Percentiles rank a stretch among this genome's conserved stretches.
These are phyloP conservation scores for Ustilago cynodontis DNA, from an alignment of 1,284 basidiomycete species.

Conservation along the genomic window DNA sequence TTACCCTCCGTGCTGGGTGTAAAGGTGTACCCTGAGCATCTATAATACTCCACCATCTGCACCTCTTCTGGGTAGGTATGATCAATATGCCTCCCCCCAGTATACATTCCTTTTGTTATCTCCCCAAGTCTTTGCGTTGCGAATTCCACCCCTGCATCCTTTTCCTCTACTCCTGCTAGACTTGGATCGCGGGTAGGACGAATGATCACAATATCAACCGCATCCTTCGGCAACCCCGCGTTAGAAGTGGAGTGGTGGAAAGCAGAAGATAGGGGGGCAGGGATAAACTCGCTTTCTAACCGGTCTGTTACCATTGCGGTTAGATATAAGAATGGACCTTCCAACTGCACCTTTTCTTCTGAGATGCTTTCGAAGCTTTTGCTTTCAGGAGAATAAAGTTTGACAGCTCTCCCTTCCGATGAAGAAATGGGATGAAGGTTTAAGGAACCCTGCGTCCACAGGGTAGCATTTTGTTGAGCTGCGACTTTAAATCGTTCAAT, in stretches of 20 bases:
- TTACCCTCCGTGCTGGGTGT: not conserved
- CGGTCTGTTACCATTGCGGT: conserved; percentile 84
- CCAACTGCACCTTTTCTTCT: conserved; percentile 42
- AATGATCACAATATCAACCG: conserved; percentile 84
- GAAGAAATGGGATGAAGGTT: conserved; percentile 73
- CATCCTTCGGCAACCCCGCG: conserved; percentile 44
- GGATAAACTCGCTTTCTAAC: conserved; percentile 83
- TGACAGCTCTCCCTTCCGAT: too few species aligned
- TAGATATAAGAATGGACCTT: conserved; percentile 87
- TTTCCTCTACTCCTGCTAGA: not conserved
- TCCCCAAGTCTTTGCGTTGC: conserved; percentile 33
- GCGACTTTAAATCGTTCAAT: conserved; percentile 89
- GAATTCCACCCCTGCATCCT: conserved; percentile 12
- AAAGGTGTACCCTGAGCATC: conserved; percentile 83
- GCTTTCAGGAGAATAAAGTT: conserved; percentile 75
- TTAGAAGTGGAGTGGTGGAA: too few species aligned
- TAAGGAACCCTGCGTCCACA: conserved; percentile 79
- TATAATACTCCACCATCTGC: conserved; percentile 81
- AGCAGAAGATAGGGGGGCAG: conserved; percentile 75
- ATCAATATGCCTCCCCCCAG: conserved; percentile 54
- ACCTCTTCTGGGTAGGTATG: conserved; percentile 57
- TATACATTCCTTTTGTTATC: conserved; percentile 62
- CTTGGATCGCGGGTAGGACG: conserved; percentile 80
- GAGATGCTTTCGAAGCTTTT: conserved; percentile 72
- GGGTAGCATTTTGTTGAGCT: conserved; percentile 79